Conservation (phyloP, 345 rosid genomes). For the Crucihimalaya himalaica region DNA sequence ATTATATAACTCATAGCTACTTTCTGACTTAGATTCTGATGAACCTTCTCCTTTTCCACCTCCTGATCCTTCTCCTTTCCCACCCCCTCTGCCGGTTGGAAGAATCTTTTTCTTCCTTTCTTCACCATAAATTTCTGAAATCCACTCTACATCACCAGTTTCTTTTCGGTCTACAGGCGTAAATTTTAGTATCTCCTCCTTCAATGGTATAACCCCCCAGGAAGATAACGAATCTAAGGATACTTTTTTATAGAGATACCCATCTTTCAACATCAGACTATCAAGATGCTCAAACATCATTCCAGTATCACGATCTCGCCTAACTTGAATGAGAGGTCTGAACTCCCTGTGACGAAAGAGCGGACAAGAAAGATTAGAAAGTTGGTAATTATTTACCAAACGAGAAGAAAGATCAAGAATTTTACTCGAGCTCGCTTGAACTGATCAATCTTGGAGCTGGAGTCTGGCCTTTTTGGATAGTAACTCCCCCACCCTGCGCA, state of each 20-base stretch:
- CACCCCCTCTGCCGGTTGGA: conserved; percentile 56
- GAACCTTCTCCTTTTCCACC: conserved; percentile 59
- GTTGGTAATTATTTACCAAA: conserved; percentile 17
- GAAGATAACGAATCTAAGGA: conserved; percentile 71
- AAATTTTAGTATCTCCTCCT: conserved; percentile 85
- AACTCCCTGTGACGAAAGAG: conserved; percentile 62
- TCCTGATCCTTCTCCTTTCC: conserved; percentile 59
- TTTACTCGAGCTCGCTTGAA: conserved; percentile 91
- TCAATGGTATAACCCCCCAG: conserved; percentile 68
- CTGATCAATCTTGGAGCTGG: conserved; percentile 88
- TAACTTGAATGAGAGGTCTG: conserved; percentile 76
- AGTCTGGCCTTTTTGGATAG: conserved; percentile 50
- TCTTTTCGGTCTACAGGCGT: conserved; percentile 60
- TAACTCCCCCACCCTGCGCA: conserved; percentile 76
- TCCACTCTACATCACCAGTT: conserved; percentile 80
- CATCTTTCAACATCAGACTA: conserved; percentile 87
- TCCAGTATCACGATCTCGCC: conserved; percentile 88
- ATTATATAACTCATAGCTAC: conserved; percentile 57
- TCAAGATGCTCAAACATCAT: conserved; percentile 69
- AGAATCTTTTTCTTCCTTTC: conserved; percentile 54
- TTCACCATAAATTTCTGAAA: conserved; percentile 82
- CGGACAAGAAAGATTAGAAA: conserved; percentile 1
- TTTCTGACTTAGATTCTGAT: conserved; percentile 47
- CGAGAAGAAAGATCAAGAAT: conserved; percentile 21
- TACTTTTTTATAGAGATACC: conserved; percentile 77